Evolutionary conservation across 306 rosid genomes (phyloP), one percentile per base, ranked within the genome.

Genomic region (Inga laurina): DNA sequence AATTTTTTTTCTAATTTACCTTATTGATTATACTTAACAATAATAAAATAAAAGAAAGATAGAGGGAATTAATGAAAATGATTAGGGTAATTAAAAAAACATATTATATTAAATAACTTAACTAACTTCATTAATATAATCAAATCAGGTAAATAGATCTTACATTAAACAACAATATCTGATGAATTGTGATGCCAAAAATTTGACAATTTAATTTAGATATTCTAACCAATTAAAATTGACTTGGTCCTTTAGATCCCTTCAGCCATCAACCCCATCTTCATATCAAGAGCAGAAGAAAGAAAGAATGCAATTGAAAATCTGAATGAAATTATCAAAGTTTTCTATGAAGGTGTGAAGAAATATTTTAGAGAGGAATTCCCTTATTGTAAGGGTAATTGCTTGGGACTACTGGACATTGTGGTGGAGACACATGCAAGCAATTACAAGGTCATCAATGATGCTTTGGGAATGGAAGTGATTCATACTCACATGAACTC

Each of bases 331-430:
- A 21, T 77, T 71, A 6, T 72, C 1, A 62, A 35, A 44, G 90
- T 72, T 16, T 88, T 91, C 56, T 84, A 83, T 79, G 84, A 88
- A 64, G 95, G 90, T 75, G 39, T 84, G 49, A 79, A 86, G 74
- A 65, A 62, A 30, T 87, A 84, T 86, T 84, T 85, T 62, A 11
- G 27, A 0, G 61, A 68, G 45, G 64, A 83, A 34, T 54, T 77
- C 13, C 77, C 66, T 21, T 84, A 72, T 46, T 81, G 65, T 61
- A 41, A 79, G 0, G 77, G 82, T 52, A 62, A 83, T 59, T 24
- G 37, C 62, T 56, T 86, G 68, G 91, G 88, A 67, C 48, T 86
- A 41, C 57, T 86, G 1, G 91, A 87, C 37, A 86, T 88, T 30
- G 81, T 86, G 56, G 91, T 86, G 13, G 89, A 89, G 24, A 3